Base-by-base conservation (phyloP, 352 stramenopile species). In the Pythium oligandrum region DNA sequence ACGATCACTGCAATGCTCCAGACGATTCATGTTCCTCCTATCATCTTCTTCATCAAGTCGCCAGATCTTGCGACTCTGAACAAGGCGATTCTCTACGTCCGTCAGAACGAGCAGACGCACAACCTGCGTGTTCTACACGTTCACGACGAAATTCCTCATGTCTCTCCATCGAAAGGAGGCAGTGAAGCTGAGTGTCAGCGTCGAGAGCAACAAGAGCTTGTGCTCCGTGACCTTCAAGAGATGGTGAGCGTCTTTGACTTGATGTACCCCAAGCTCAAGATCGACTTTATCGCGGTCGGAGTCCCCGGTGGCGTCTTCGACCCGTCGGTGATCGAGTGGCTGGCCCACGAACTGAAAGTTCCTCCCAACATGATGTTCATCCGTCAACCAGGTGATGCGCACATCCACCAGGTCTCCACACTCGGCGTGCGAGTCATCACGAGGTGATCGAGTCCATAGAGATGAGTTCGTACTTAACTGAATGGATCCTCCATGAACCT, bases 281-380 rank as follows among this genome's bases (percentile, higher is more conserved):
- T 97, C 40, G 88, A 95, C 53, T 86, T 97, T 40, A 58, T 97
- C 35, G 68, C 75, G 34, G 77, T 97, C 11, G 73, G 62, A 37
- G 68, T 70, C 6, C 50, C 60, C 17, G 73, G 81, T 31, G 77
- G 71, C 12, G 63, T 43, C 40, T 90, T 93, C 44, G 85, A 92
- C 40, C 73, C 83, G 32, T 71, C 75, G n/a, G 63, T 90, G n/a
- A 83, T 97, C 11, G 78, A 96, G 53, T 97, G 87, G 83, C 50
- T 97, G 44, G 72, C 76, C 1, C 57, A 81, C 37, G 70, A 93
- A 43, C 61, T 96, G 31, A 48, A 63, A 11, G 77, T 98, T 17
- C 78, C 75, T 3, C 75, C 78, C 36, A 97, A 97, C 51, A 96
- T 95, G 82, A 97, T 98, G 86, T 98, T 98, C 57, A 96, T 97